Evolutionary conservation across 257 asterid genomes (phyloP).

Genomic region (Mentha longifolia): DNA sequence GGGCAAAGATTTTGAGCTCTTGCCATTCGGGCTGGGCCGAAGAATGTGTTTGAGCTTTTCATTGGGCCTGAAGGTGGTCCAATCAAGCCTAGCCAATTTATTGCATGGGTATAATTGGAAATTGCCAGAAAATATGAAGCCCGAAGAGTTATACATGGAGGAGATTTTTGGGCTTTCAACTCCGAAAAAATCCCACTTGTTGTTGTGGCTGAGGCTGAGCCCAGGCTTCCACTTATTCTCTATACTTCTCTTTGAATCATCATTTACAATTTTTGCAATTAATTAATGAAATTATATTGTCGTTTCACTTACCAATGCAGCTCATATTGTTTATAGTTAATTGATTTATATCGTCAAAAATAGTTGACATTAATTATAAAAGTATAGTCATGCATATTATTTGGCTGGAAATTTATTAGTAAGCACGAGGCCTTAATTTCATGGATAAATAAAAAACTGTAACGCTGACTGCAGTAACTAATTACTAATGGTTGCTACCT

Average conservation of each 20-base stretch:
- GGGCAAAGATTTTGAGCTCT: slow-evolving; percentile 53
- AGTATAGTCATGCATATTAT: too few relatives aligned
- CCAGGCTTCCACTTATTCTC: slow-evolving; percentile 46
- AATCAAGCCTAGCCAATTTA: slow-evolving; percentile 53
- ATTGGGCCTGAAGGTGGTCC: slow-evolving; percentile 44
- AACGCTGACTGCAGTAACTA: too few relatives aligned
- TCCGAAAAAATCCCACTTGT: slow-evolving; percentile 51
- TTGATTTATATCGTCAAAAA: too few relatives aligned
- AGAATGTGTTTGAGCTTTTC: slow-evolving; percentile 68
- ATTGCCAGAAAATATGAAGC: slow-evolving; percentile 34
- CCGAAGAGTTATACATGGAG: slow-evolving; percentile 53
- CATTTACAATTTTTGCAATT: too few relatives aligned
- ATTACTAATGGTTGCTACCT: too few relatives aligned
- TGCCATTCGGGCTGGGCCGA: slow-evolving; percentile 67
- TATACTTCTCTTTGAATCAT: slow-evolving; percentile 24
- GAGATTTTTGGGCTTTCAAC: slow-evolving; percentile 62
- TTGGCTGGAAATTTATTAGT: too few relatives aligned
- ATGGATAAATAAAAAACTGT: too few relatives aligned
- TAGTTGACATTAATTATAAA: too few relatives aligned
- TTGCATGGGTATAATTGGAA: slow-evolving; percentile 48
- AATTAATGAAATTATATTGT: too few relatives aligned
- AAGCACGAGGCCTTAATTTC: too few relatives aligned
- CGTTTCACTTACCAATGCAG: too few relatives aligned
- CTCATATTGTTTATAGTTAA: too few relatives aligned
- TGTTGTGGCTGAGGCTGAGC: slow-evolving; percentile 37